Evolutionary conservation across 2,329 filamentous ascomycete species (phyloP), one percentile per base, ranked within the genome.

Genomic region (Paecilomyces niveus): DNA sequence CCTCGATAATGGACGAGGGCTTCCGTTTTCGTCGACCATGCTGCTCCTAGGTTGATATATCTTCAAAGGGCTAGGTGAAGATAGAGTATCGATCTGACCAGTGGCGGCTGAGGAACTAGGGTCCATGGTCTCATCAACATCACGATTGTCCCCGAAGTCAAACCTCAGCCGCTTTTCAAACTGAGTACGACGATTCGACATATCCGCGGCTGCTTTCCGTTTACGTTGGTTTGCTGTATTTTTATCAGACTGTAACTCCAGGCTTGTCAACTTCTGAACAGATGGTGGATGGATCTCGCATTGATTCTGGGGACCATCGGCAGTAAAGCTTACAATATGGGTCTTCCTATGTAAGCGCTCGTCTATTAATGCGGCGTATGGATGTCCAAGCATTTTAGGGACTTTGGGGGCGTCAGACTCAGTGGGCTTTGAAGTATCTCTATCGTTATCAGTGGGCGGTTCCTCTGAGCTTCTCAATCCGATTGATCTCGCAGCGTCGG

Each of bases 21-120:
- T 76, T 35, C 73, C 73, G 61, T 75, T 73, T 9, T 62, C 62
- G 57, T 75, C 73, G 9, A 76, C 72, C 18, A 70, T 69, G 5
- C 62, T 66, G 26, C 56, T 63, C 55, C 53, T 65, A 9, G 56
- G 53, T n/a, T 7, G n/a, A 1, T 50, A 59, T 7, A 54, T 54
- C 9, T 57, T 58, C 24, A 53, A 54, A 29, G 26, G 6, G 21
- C 3, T 55, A 24, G 22, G 31, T 45, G 18, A 35, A 45, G 9
- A 54, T 26, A 22, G 5, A n/a, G 21, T 56, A 3, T 29, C 21
- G 11, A 32, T 21, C 1, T 54, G 29, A 24, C 49, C 29, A n/a
- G 50, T 24, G 26, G n/a, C 15, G 10, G n/a, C 39, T 9, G n/a
- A 45, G 7, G 15, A 21, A 45, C 5, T 45, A 45, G 39, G 21